phyloP scores from a whole-genome alignment of 495 filamentous ascomycete genomes.

The Penicillium mononematosum region DNA sequence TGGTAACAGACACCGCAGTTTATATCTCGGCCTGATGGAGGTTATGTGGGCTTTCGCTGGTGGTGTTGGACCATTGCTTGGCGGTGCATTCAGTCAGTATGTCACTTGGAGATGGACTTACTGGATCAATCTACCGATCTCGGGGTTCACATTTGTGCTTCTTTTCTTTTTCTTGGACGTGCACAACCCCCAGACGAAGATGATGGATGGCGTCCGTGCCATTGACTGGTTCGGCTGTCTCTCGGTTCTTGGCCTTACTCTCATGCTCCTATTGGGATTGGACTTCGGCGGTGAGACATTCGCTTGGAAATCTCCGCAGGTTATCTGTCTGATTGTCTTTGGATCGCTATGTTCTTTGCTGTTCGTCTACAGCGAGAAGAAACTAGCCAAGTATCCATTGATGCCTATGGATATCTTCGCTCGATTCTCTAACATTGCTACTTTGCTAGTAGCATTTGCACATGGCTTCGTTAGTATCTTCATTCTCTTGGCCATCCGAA shows the following conservation, averaged over 20 bases:
- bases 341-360: constrained; percentile 59
- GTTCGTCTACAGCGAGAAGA: constrained; percentile 69
- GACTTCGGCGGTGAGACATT: constrained; percentile 71
- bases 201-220: constrained; percentile 64
- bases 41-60: constrained; percentile 58
- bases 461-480: constrained; percentile 50
- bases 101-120: constrained; percentile 68
- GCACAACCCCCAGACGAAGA: constrained; percentile 55
- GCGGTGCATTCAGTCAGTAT: constrained; percentile 63
- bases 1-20: constrained; percentile 40
- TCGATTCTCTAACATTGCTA: constrained; percentile 56
- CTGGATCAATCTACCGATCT: constrained; percentile 71
- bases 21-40: constrained; percentile 56
- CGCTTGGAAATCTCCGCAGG: constrained; percentile 71
- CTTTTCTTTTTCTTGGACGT: constrained; percentile 60
- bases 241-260: constrained; percentile 65
- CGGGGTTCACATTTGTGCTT: constrained; percentile 52
- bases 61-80: constrained; percentile 64
- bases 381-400: constrained; percentile 70
- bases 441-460: constrained; percentile 52
- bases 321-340: constrained; percentile 76
- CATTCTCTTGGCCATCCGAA: not conserved
- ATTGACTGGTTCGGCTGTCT: constrained; percentile 76
- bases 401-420: constrained; percentile 72
- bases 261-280: constrained; percentile 76